Evolutionary conservation across 1,139 yeast species (phyloP), one percentile per base, ranked within the genome.

Genomic region (Pneumocystis carinii): DNA sequence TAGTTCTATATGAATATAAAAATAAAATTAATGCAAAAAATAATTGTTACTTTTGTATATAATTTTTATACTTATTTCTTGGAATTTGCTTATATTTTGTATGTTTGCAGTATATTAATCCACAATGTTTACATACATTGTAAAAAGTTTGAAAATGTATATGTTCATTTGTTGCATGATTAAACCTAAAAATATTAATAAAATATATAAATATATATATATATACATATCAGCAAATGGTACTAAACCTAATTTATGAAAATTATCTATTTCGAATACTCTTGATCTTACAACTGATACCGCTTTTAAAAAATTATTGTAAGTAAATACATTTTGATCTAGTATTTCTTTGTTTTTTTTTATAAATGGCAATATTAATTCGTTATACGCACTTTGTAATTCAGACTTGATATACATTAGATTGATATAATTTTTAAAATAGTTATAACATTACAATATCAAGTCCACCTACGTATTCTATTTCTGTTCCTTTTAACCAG

Each of bases 31-130:
- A 12, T 8, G 14, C 7, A 37, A 37, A 5, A 53, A 53, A 5
- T 3, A 32, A 32, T 36, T 3, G 53, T 24, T 41, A 35, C 59
- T 55, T 36, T 90, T 90, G 94, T 97, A 90, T 77, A 82, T 90
- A 75, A 90, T 90, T 76, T 90, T 90, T 77, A 80, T 90, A 82
- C 87, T 90, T 74, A 90, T 90, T 83, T 92, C 88, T 75, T 78
- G 88, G 71, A 89, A 90, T 78, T 76, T 86, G 75, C 88, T 90
- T 76, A 84, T 88, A 84, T 79, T 90, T 77, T 87, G 90, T 62
- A 78, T 72, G 76, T 58, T 76, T 79, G 29, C 76, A 77, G 62
- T 72, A 73, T 19, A 69, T 70, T 15, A 74, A 84, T 6, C 96
- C 96, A 77, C 96, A 90, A 35, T 73, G 71, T 1, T 73, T 80